Conservation (phyloP, 768 basidiomycete species). For the Amanita muscaria region DNA sequence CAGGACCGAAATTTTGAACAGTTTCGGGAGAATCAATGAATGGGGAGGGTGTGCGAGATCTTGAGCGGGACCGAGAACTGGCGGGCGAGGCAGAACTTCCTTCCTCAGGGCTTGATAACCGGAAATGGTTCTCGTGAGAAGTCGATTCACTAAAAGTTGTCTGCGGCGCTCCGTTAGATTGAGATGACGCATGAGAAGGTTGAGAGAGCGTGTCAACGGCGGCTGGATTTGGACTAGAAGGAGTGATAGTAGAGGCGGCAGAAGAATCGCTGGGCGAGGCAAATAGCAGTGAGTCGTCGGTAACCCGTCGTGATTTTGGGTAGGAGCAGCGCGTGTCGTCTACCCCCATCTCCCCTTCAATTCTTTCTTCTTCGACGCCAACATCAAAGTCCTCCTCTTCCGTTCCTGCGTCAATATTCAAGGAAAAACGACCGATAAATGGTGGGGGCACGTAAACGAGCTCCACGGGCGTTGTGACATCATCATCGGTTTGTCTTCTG, state of each 20-base stretch:
- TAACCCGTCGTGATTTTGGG: background rate
- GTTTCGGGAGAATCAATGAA: background rate
- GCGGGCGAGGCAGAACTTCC: background rate
- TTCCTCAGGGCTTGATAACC: background rate
- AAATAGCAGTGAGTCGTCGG: background rate
- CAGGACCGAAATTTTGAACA: background rate
- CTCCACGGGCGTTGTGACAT: constrained; percentile 46
- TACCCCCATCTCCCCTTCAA: constrained; percentile 9
- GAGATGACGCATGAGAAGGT: background rate
- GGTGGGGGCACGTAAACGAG: constrained; percentile 60
- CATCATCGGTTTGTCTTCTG: constrained; percentile 6
- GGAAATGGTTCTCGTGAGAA: background rate
- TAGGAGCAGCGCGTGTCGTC: constrained; percentile 4
- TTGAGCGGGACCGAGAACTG: constrained; percentile 28
- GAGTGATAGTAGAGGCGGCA: background rate
- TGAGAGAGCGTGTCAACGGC: constrained; percentile 1
- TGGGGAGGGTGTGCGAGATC: constrained; percentile 40
- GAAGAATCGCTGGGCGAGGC: background rate
- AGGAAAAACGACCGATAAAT: constrained; percentile 28
- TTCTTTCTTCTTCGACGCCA: constrained; percentile 18
- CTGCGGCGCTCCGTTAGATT: background rate
- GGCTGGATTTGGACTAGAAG: constrained; percentile 5
- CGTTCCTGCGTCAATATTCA: constrained; percentile 16
- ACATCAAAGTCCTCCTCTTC: constrained; percentile 15
- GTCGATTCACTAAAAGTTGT: background rate